A percentile compares a stretch with the other conserved stretches of the same genome.
Evolutionary conservation across 1,139 yeast genomes (phyloP).

Genomic region (Pichia cactophila): DNA sequence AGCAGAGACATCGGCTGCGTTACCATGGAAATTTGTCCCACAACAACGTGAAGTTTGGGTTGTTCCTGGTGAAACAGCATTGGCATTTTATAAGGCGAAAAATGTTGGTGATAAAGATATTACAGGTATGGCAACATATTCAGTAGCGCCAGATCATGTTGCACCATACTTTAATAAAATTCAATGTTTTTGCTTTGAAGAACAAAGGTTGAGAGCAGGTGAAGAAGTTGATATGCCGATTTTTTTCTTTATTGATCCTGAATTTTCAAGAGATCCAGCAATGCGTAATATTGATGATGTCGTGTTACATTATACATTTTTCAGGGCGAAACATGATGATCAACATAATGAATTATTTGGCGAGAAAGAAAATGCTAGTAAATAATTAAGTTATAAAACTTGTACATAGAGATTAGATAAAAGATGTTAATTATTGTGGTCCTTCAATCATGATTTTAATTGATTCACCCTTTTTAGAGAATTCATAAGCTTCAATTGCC

Average conservation of each 20-base stretch:
- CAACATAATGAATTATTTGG: constrained; percentile 22
- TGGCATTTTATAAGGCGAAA: constrained; percentile 91
- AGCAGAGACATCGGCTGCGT: constrained; percentile 81
- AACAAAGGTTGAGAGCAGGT: constrained; percentile 86
- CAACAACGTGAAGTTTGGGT: constrained; percentile 90
- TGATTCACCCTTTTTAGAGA: constrained; percentile 47
- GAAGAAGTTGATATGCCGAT: constrained; percentile 99
- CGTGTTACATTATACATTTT: constrained; percentile 87
- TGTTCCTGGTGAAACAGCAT: constrained; percentile 96
- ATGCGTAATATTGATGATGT: constrained; percentile 89
- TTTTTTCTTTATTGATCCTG: constrained; percentile 97
- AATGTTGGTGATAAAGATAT: constrained; percentile 82
- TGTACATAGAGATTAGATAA: neutral
- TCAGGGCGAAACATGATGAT: constrained; percentile 46
- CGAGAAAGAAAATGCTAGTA: neutral
- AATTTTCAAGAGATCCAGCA: constrained; percentile 87
- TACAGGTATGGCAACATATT: constrained; percentile 96
- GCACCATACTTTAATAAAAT: constrained; percentile 95
- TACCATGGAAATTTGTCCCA: constrained; percentile 96
- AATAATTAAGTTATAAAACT: neutral
- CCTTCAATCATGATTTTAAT: constrained; percentile 61
- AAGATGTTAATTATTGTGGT: constrained; percentile 16
- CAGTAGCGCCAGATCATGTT: constrained; percentile 93
- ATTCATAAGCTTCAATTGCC: constrained; percentile 75
- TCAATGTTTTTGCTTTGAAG: constrained; percentile 97